Evolutionary conservation across 208 protist species (phyloP), one percentile per base, ranked within the genome.

Genomic region (Acanthamoeba royreba): DNA sequence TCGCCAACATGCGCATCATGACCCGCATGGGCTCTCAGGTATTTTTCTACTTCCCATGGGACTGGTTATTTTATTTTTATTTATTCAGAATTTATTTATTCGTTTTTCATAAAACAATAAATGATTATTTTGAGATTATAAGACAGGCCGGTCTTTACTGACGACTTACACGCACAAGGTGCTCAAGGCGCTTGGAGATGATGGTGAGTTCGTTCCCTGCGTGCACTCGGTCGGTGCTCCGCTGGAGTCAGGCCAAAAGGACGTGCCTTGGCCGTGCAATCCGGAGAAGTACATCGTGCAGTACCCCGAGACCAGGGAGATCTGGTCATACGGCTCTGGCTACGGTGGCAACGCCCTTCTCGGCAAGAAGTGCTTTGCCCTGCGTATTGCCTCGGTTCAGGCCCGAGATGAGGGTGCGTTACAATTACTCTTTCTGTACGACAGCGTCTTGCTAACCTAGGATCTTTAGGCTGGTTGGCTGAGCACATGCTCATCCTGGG

Each of bases 311-410:
- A 89, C 58, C 3, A 28, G 69, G 35, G 15, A 69, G 35, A 97
- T 98, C 72, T 95, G 91, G 46, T 97, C 95, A 3, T 98, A 91
- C 93, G 97, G 97, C 15, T 90, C 45, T 42, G 96, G 97, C 15
- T 98, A 98, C 66, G 97, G 97, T 90, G 97, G 97, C 42, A 98
- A 98, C 79, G 96, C 97, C 42, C 89, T 98, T 0, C 95, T 98
- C 0, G 97, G 97, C 46, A 98, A 98, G 94, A 98, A 98, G 92
- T 98, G 97, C 94, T 97, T 97, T 25, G 97, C 97, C 1, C 88
- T 98, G 0, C 91, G 97, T 55, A 98, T 98, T 47, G 97, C 97
- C 3, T 97, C 94, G 1, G 69, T 72, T 0, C 92, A 97, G 46
- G 97, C 63, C 25, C n/a, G 58, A 0, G 72, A 97, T 15, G 93